Evolutionary conservation across 106 monocot genomes (phyloP).

Genomic region (Chionographis japonica): DNA sequence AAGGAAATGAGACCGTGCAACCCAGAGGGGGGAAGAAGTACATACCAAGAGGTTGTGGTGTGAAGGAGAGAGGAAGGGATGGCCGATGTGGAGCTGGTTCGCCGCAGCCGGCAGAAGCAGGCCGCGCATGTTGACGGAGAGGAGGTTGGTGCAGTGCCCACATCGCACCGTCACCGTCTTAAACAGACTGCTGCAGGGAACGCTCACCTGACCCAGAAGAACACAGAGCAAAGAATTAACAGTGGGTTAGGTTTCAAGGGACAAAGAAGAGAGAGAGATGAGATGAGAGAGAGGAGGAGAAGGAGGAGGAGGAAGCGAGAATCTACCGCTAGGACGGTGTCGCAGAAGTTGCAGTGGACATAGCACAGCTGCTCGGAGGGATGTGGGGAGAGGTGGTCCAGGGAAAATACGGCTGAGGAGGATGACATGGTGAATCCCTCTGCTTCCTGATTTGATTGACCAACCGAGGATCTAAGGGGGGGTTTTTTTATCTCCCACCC

Average conservation of each 20-base stretch:
- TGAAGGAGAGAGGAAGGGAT: conserved; percentile 37
- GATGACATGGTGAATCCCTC: conserved; percentile 50
- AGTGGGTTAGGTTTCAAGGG: background rate
- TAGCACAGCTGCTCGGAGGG: conserved; percentile 96
- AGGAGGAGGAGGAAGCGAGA: background rate
- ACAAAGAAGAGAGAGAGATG: background rate
- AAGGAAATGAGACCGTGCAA: background rate
- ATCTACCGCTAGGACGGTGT: conserved; percentile 87
- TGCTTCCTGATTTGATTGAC: conserved; percentile 31
- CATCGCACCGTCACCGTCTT: conserved; percentile 95
- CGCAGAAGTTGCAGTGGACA: conserved; percentile 98
- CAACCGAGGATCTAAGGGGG: background rate
- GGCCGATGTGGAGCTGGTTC: conserved; percentile 60
- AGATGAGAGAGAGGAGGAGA: background rate
- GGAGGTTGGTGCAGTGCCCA: conserved; percentile 90
- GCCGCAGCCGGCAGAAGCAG: conserved; percentile 56
- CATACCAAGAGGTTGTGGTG: conserved; percentile 67
- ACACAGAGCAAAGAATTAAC: background rate
- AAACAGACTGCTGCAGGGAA: conserved; percentile 84
- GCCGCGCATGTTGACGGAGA: conserved; percentile 90
- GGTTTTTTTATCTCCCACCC: background rate
- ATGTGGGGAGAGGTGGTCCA: conserved; percentile 70
- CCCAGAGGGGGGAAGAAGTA: background rate
- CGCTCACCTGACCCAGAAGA: conserved; percentile 63
- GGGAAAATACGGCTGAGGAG: conserved; percentile 56